Conservation (phyloP, 140 eudicot species). For the Stevia rebaudiana region DNA sequence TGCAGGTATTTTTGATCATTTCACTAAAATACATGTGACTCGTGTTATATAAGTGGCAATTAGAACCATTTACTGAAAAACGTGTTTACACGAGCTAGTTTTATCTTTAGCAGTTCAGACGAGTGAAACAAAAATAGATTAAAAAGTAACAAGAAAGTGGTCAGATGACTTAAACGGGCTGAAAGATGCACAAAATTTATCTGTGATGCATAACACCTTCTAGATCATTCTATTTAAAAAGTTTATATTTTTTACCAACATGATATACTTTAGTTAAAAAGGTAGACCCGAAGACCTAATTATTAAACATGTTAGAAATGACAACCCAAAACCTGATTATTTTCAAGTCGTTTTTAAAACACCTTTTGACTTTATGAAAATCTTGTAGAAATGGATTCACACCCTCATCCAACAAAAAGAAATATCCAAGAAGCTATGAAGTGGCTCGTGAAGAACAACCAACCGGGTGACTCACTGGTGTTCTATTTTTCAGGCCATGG, state of each 20-base stretch:
- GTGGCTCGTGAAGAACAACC: conserved; percentile 60
- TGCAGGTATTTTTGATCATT: conserved; percentile 40
- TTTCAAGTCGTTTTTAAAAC: too few species aligned
- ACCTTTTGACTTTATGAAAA: not conserved
- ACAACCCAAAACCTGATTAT: too few species aligned
- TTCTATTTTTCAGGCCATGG: conserved; percentile 89
- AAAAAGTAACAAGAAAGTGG: not conserved
- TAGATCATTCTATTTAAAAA: not conserved
- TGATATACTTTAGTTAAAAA: not conserved
- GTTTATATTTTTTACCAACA: not conserved
- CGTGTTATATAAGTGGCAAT: not conserved
- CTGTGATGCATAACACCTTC: not conserved
- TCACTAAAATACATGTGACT: not conserved
- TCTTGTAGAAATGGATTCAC: conserved; percentile 43
- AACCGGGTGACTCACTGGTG: conserved; percentile 66
- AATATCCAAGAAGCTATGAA: conserved; percentile 59
- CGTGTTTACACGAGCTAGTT: not conserved
- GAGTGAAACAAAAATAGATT: not conserved
- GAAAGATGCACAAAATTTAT: not conserved
- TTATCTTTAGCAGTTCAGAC: not conserved
- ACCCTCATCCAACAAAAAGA: conserved; percentile 53
- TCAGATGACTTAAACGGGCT: not conserved
- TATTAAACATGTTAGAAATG: too few species aligned
- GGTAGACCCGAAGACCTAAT: too few species aligned
- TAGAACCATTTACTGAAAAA: not conserved